Evolutionary conservation across 2,329 filamentous ascomycete genomes (phyloP).

Genomic region (Dactylellina drechsleri): DNA sequence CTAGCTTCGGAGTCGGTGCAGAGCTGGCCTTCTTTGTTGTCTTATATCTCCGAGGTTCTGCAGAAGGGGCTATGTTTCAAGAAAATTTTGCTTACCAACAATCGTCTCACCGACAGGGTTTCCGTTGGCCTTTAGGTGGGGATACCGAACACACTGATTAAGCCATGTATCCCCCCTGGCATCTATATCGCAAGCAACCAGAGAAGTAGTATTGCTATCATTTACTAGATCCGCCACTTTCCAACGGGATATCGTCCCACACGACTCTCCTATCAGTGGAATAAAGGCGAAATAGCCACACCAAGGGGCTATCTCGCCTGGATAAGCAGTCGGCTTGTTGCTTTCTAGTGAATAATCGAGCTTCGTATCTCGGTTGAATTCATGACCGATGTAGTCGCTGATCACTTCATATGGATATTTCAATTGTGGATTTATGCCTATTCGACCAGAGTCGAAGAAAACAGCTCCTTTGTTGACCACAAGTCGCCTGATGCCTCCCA

Average conservation of each 20-base stretch:
- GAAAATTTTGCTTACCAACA: constrained; percentile 38
- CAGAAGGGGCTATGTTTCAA: constrained; percentile 15
- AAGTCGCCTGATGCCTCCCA: not conserved
- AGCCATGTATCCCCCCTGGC: not conserved
- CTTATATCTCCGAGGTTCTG: constrained; percentile 3
- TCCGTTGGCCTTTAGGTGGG: constrained; percentile 16
- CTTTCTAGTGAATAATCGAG: constrained; percentile 9
- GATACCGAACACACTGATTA: constrained; percentile 25
- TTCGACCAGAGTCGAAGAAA: not conserved
- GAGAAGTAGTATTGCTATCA: not conserved
- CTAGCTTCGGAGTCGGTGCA: not conserved
- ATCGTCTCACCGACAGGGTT: constrained; percentile 36
- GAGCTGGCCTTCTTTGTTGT: constrained; percentile 2
- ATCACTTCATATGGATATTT: constrained; percentile 8
- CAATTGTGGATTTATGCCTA: not conserved
- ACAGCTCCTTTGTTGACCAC: constrained; percentile 6
- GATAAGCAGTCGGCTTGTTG: not conserved
- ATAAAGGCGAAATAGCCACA: constrained; percentile 38
- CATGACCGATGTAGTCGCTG: not conserved
- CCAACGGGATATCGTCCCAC: constrained; percentile 24
- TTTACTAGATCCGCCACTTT: not conserved
- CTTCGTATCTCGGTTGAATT: not conserved
- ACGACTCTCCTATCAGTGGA: constrained; percentile 27
- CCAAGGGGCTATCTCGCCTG: not conserved
- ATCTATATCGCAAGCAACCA: constrained; percentile 7